Conservation (phyloP, 768 basidiomycete genomes). For the Candolleomyces eurysporus region DNA sequence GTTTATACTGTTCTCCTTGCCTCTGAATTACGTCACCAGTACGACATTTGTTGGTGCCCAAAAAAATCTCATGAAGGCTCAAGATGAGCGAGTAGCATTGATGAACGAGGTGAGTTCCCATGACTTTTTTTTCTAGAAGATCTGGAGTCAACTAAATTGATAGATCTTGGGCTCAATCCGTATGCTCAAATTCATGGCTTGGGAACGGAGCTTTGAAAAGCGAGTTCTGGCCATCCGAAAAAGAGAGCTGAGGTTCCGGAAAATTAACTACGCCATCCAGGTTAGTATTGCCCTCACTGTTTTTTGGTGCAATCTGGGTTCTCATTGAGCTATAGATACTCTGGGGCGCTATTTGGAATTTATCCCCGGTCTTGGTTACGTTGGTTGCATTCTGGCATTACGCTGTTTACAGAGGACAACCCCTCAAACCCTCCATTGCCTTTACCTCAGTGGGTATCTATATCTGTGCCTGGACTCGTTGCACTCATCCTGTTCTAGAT, state of each 20-base stretch:
- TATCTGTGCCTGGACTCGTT: neutral
- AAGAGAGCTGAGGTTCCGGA: conserved; percentile 82
- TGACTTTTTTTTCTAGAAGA: neutral
- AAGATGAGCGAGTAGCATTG: conserved; percentile 84
- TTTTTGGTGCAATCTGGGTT: neutral
- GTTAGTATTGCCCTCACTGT: conserved; percentile 25
- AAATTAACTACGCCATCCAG: conserved; percentile 85
- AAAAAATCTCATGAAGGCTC: conserved; percentile 89
- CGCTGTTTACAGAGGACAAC: conserved; percentile 64
- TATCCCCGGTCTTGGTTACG: conserved; percentile 60
- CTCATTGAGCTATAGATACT: conserved; percentile 27
- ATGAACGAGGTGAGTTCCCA: conserved; percentile 68
- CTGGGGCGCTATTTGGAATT: conserved; percentile 59
- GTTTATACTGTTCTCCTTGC: conserved; percentile 67
- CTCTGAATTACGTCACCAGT: conserved; percentile 82
- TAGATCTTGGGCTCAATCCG: conserved; percentile 85
- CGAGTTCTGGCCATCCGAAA: conserved; percentile 70
- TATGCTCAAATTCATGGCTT: conserved; percentile 97
- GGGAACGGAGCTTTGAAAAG: conserved; percentile 87
- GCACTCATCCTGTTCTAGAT: neutral
- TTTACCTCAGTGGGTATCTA: conserved; percentile 61
- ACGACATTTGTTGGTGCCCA: conserved; percentile 70
- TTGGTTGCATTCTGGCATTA: conserved; percentile 69
- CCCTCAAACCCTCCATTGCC: conserved; percentile 79
- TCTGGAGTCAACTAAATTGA: neutral